A percentile compares a stretch with the other conserved stretches of the same genome.
These are phyloP conservation scores for Lachancea meyersii DNA, from an alignment of 805 yeast genomes.

Conservation along the genomic window DNA sequence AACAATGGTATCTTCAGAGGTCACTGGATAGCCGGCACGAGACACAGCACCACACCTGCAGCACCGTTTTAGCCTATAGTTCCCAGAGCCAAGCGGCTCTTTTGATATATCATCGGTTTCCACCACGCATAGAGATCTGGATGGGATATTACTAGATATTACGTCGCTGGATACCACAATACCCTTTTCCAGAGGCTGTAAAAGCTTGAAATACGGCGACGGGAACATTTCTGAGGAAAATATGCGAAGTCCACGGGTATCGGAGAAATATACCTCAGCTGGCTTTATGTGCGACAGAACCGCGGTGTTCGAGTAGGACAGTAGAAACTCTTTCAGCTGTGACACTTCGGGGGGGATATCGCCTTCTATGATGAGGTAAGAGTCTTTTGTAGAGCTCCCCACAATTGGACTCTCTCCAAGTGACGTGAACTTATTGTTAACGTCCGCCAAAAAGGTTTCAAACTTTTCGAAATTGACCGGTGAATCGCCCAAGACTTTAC, in stretches of 20 bases:
- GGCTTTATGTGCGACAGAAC: constrained; percentile 28
- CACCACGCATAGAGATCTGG: constrained; percentile 34
- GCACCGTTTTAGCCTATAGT: constrained; percentile 39
- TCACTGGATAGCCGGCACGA: constrained; percentile 31
- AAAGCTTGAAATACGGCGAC: constrained; percentile 33
- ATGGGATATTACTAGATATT: constrained; percentile 15
- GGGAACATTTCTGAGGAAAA: constrained; percentile 29
- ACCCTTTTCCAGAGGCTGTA: constrained; percentile 29
- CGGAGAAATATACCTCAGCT: constrained; percentile 27
- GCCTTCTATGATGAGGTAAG: constrained; percentile 54
- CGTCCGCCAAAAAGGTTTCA: constrained; percentile 56
- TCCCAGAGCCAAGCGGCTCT: constrained; percentile 23
- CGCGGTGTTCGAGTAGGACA: constrained; percentile 25
- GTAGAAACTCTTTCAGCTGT: constrained; percentile 24
- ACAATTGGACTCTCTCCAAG: constrained; percentile 25
- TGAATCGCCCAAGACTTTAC: constrained; percentile 34
- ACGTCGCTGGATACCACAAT: constrained; percentile 42
- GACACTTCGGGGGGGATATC: constrained; percentile 43
- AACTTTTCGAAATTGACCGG: constrained; percentile 52
- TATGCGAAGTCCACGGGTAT: constrained; percentile 29
- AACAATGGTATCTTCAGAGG: constrained; percentile 31
- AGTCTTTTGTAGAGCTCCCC: constrained; percentile 18
- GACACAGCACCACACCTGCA: constrained; percentile 49
- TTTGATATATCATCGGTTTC: constrained; percentile 31
- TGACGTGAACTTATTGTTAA: constrained; percentile 36